Conservation (phyloP, 2,329 filamentous ascomycete genomes). For the Aplosporella prunicola region DNA sequence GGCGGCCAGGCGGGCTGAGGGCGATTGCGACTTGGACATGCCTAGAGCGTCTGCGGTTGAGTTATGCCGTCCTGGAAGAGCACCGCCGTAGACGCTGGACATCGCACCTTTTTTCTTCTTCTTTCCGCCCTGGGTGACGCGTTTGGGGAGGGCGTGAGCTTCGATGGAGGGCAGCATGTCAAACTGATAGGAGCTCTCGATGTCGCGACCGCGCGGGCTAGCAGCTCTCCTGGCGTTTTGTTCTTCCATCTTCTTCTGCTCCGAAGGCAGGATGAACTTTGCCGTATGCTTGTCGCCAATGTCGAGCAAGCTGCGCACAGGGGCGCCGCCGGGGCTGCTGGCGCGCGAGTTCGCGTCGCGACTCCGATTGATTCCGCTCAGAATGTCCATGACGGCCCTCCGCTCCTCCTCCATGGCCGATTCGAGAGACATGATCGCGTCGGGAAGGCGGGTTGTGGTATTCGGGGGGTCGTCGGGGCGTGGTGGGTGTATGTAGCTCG, state of each 20-base stretch:
- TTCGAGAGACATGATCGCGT: conserved; percentile 58
- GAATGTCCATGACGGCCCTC: conserved; percentile 58
- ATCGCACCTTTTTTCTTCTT: conserved; percentile 33
- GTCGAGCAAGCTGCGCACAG: conserved; percentile 55
- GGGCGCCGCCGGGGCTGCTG: conserved; percentile 44
- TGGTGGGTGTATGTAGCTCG: neutral
- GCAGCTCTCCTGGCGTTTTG: conserved; percentile 25
- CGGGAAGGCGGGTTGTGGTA: neutral
- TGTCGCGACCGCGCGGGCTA: conserved; percentile 20
- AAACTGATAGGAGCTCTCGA: conserved; percentile 35
- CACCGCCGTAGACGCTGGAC: conserved; percentile 30
- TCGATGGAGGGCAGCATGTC: conserved; percentile 38
- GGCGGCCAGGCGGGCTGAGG: conserved; percentile 20
- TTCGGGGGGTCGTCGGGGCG: conserved; percentile 5
- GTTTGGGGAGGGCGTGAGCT: conserved; percentile 31
- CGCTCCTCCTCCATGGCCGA: conserved; percentile 69
- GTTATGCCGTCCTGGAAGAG: conserved; percentile 1
- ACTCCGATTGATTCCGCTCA: conserved; percentile 41
- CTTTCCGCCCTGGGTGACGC: conserved; percentile 35
- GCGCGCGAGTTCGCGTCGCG: conserved; percentile 33
- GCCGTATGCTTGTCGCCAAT: conserved; percentile 16
- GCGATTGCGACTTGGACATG: conserved; percentile 31
- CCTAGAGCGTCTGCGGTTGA: conserved; percentile 21
- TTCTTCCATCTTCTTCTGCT: conserved; percentile 7
- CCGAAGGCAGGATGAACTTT: conserved; percentile 10